Evolutionary conservation across 2,329 filamentous ascomycete species (phyloP), one percentile per base, ranked within the genome.

Genomic region (Ophiostoma ulmi): DNA sequence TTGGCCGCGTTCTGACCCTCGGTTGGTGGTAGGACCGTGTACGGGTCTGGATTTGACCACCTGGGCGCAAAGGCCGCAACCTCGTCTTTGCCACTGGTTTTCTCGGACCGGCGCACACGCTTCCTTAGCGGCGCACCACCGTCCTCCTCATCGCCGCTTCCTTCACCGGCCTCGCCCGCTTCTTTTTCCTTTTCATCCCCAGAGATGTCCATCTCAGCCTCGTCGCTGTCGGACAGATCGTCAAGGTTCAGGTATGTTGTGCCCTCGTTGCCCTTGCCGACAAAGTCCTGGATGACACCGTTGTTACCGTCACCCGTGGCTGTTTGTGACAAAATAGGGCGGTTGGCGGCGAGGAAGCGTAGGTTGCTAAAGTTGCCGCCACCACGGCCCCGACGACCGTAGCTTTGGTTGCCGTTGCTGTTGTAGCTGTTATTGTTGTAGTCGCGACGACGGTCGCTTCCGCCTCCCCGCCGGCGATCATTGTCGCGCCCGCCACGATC

Each of bases 11-110:
- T 84, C 5, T 83, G 84, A 20, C 63, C 35, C 74, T 94, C 91
- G 0, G 89, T 87, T 7, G 93, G 93, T 10, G 94, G 94, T 11
- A 97, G 83, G 1, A 88, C 91, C 6, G 92, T 97, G 79, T 98
- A 97, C 0, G 94, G 93, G 78, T 98, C 94, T 3, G 94, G 94
- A 75, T 98, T 98, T 5, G 93, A 97, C 94, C 94, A 98, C 78
- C 91, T 93, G 3, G 93, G 93, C 5, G 35, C 35, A 6, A 52
- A n/a, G 48, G 68, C 20, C 31, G 39, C n/a, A 22, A n/a, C 13
- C 31, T 69, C 55, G 11, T 64, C 39, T 61, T 70, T 67, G 39
- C 35, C 48, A 38, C 31, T 36, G 65, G n/a, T 44, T 41, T 65
- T 61, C 35, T 39, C 41, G 17, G 39, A 26, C 1, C 67, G 22